These are phyloP conservation scores for Barnettozyma populi DNA, from an alignment of 805 yeast genomes.

Conservation along the genomic window DNA sequence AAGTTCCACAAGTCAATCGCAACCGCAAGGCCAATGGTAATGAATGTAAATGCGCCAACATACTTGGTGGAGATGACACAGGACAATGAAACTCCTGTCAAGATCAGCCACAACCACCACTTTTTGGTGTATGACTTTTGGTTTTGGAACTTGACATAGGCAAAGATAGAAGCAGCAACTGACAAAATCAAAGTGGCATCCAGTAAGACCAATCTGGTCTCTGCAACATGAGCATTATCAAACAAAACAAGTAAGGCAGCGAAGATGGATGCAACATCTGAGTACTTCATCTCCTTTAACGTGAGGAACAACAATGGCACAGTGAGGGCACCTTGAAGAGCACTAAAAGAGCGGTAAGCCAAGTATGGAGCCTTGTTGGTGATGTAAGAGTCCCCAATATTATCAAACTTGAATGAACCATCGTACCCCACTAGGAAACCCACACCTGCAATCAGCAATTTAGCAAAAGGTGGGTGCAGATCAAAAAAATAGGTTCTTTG, in stretches of 20 bases:
- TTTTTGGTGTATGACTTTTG: constrained; percentile 52
- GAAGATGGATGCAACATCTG: constrained; percentile 72
- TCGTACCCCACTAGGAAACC: constrained; percentile 88
- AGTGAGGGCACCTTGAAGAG: constrained; percentile 74
- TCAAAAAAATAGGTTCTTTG: constrained; percentile 92
- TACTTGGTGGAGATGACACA: constrained; percentile 94
- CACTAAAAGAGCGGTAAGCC: constrained; percentile 74
- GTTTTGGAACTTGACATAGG: constrained; percentile 75
- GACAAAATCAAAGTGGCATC: constrained; percentile 86
- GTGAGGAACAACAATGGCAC: constrained; percentile 82
- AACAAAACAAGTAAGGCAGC: constrained; percentile 72
- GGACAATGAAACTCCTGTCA: constrained; percentile 83
- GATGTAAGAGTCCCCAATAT: constrained; percentile 78
- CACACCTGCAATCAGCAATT: constrained; percentile 80
- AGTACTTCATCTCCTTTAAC: constrained; percentile 77
- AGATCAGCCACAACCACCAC: constrained; percentile 87
- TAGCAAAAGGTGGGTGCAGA: constrained; percentile 97
- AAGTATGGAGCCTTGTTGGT: constrained; percentile 80
- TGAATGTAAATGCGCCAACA: constrained; percentile 90
- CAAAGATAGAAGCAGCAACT: constrained; percentile 74
- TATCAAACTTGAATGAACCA: constrained; percentile 89
- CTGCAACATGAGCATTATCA: constrained; percentile 87
- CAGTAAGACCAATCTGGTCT: constrained; percentile 82
- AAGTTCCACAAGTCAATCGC: constrained; percentile 82
- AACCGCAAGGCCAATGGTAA: constrained; percentile 85